These are phyloP conservation scores for Phytopythium chamaehyphon DNA, from an alignment of 352 stramenopile genomes.

Conservation along the genomic window DNA sequence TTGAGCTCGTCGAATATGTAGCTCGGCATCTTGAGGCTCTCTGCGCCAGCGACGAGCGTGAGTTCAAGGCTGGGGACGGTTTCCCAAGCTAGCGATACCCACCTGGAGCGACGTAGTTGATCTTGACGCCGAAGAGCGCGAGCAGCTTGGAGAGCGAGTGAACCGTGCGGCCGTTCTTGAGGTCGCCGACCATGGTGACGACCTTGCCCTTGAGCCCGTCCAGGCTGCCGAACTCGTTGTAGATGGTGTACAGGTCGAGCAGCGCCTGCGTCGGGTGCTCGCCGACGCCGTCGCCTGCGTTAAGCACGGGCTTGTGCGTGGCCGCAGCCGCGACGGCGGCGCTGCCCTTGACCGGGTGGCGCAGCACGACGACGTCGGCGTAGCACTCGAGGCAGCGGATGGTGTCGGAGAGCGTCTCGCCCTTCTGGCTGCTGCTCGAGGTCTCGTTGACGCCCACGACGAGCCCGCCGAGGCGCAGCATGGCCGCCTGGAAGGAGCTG, in stretches of 20 bases:
- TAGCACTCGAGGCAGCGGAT: conserved; percentile 97
- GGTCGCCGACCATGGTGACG: conserved; percentile 97
- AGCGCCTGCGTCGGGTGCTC: conserved; percentile 99
- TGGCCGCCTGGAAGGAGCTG: conserved; percentile 97
- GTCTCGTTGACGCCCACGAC: conserved; percentile 93
- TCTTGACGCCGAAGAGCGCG: conserved; percentile 83
- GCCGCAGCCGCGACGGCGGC: conserved; percentile 68
- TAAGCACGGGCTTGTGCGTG: conserved; percentile 92
- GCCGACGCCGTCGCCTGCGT: conserved; percentile 94
- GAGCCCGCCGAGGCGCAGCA: conserved; percentile 95
- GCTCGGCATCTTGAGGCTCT: conserved; percentile 81
- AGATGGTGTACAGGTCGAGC: conserved; percentile 98
- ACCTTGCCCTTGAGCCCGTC: conserved; percentile 77
- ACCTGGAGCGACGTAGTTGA: conserved; percentile 92
- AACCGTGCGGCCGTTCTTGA: conserved; percentile 99
- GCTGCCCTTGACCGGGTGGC: conserved; percentile 91
- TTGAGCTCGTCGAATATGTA: conserved; percentile 78
- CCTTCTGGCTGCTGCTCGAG: conserved; percentile 96
- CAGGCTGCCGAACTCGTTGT: conserved; percentile 73
- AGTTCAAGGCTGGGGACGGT: neutral
- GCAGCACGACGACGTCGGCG: conserved; percentile 93
- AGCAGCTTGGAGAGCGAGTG: conserved; percentile 97
- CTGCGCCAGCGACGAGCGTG: conserved; percentile 1
- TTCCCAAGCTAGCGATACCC: neutral
- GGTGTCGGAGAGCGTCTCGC: conserved; percentile 97